Conservation (phyloP, 108 stramenopile genomes). For the Aureococcus anophagefferens region DNA sequence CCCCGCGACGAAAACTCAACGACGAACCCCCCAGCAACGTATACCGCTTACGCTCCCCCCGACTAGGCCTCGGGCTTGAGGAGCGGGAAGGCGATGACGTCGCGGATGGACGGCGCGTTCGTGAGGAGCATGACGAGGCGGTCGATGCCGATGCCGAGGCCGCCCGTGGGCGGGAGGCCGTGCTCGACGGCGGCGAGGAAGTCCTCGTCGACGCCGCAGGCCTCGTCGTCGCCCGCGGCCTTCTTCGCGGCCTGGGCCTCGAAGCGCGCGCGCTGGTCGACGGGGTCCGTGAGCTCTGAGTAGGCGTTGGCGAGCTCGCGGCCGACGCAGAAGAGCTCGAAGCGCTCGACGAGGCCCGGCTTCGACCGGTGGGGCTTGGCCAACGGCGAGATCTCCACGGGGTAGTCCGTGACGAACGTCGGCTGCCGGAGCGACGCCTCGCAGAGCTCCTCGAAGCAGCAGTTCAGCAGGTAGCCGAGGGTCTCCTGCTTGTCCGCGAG, state of each 20-base stretch:
- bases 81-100: conserved; percentile 96
- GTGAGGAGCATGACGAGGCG: conserved; percentile 91
- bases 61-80: conserved; percentile 40
- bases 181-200: conserved; percentile 88
- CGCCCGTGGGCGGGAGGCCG: conserved; percentile 98
- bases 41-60: too few species aligned
- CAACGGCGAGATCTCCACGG: conserved; percentile 89
- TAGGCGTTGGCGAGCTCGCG: conserved; percentile 94
- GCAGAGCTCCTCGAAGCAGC: conserved; percentile 89
- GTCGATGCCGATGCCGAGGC: conserved; percentile 96
- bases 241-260: conserved; percentile 88
- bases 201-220: conserved; percentile 93
- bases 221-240: conserved; percentile 90
- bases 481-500: conserved; percentile 43
- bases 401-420: conserved; percentile 96
- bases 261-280: conserved; percentile 86
- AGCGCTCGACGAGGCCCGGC: conserved; percentile 82
- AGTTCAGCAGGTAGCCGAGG: conserved; percentile 82
- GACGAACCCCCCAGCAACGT: too few species aligned
- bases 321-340: conserved; percentile 92
- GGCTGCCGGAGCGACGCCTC: conserved; percentile 89
- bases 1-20: too few species aligned
- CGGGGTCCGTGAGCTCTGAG: conserved; percentile 94
- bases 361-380: conserved; percentile 90
- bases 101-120: conserved; percentile 86